A percentile compares a stretch with the other conserved stretches of the same genome.
Evolutionary conservation across 2,329 filamentous ascomycete genomes (phyloP).

Genomic region (Fusarium buxicola): DNA sequence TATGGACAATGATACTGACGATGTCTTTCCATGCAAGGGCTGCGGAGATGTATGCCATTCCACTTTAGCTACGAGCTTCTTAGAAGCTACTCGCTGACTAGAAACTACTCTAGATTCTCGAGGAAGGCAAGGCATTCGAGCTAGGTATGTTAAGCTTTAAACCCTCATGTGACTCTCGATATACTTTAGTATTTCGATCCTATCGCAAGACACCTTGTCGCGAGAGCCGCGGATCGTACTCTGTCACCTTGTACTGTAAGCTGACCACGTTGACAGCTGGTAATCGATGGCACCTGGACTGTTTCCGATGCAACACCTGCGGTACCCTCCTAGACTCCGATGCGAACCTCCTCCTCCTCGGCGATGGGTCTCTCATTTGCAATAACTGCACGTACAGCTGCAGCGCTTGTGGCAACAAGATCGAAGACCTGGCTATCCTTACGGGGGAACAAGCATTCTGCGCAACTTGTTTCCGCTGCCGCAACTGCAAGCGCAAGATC

Average conservation of each 20-base stretch:
- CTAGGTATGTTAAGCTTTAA: slow-evolving; percentile 73
- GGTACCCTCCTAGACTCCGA: slow-evolving; percentile 96
- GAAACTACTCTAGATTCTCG: slow-evolving; percentile 76
- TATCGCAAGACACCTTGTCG: slow-evolving; percentile 22
- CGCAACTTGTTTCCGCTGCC: slow-evolving; percentile 94
- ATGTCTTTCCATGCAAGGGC: slow-evolving; percentile 90
- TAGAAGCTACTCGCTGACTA: slow-evolving; percentile 31
- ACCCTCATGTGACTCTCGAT: background rate
- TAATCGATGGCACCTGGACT: slow-evolving; percentile 98
- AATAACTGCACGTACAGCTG: slow-evolving; percentile 99
- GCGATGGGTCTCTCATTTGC: slow-evolving; percentile 97
- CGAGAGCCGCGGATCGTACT: slow-evolving; percentile 18
- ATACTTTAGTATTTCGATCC: slow-evolving; percentile 1
- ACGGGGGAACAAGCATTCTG: slow-evolving; percentile 99
- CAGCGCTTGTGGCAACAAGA: slow-evolving; percentile 96
- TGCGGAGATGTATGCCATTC: slow-evolving; percentile 80
- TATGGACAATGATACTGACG: slow-evolving; percentile 82
- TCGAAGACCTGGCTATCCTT: slow-evolving; percentile 96
- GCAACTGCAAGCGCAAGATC: slow-evolving; percentile 98
- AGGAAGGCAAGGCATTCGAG: slow-evolving; percentile 98
- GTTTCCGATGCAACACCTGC: slow-evolving; percentile 97
- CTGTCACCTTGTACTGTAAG: slow-evolving; percentile 30
- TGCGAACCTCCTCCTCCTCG: slow-evolving; percentile 94
- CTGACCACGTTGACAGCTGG: slow-evolving; percentile 71
- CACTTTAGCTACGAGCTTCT: background rate